Base-by-base conservation (phyloP, 148 eudicot genomes). In the Rhododendron vialii region DNA sequence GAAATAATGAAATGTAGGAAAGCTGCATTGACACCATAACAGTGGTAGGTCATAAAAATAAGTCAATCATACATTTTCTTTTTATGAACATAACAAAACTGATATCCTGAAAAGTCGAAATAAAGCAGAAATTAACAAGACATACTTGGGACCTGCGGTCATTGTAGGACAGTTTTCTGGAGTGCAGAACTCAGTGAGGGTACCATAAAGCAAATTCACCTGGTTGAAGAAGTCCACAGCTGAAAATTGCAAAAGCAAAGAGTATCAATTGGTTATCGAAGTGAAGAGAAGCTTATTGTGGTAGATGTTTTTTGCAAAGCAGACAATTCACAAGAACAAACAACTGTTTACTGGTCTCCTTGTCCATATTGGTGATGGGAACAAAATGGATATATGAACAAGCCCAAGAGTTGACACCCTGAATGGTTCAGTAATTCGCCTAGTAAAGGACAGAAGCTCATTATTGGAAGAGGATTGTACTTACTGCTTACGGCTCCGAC, bases 201-300 rank as follows among this genome's bases (percentile, higher is more conserved):
- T 96, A 75, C 98, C 98, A 92, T 92, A 95, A n/a, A 96, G 98
- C 89, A 96, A 90, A 92, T 96, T 96, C 90, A 95, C 99, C 93
- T 96, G 99, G 88, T 95, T 96, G 95, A 96, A 96, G 93, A 96
- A 96, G 87, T 96, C 99, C 80, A 96, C 99, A 86, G 99, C 98
- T 96, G 98, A 84, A 95, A 90, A 90, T 78, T 55, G 45, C 90
- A 81, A 43, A 88, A 81, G 77, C 43, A 89, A 90, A 76, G 30
- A 83, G 78, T 84, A 80, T 88, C 85, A 87, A 85, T 47, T 8
- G 33, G 53, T 59, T 59, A 35, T 50, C 43, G 24, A 4, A 22
- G 24, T 57, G 28, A 2, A 22, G 24, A 67, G 81, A 87, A 75
- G 69, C 57, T 26, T 26, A 59, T 41, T 4, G 47, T 22, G 38